Evolutionary conservation across 495 filamentous ascomycete species (phyloP), one percentile per base, ranked within the genome.

Genomic region (Letharia lupina): DNA sequence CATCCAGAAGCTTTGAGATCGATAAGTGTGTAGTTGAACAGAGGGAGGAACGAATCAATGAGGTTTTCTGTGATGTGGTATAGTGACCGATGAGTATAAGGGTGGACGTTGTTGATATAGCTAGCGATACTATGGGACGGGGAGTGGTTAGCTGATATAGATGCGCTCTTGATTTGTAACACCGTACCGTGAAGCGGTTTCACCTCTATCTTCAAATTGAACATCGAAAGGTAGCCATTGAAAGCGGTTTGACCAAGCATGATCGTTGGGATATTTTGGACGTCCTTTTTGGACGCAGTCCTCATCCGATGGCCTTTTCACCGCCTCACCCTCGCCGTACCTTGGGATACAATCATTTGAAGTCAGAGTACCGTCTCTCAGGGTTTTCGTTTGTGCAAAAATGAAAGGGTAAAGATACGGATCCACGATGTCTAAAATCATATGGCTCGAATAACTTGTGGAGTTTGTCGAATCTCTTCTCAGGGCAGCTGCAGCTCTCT

Each of bases 21-120:
- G 0, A 71, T 79, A 39, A 81, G 69, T 20, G 75, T 71, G 20
- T 72, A 60, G 44, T 79, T 75, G 73, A 76, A 81, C n/a, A 78
- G 73, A 0, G 75, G 77, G 45, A 78, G 70, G 7, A 81, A 60
- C 33, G 72, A 71, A 20, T 76, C 76, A 56, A 81, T 77, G 3
- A 77, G 47, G 10, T 76, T 68, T 62, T 85, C 80, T n/a, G 80
- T 75, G 33, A 76, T 52, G 4, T 59, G 54, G 67, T 81, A 80
- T n/a, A 79, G 61, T 2, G 73, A 57, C 23, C 64, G 59, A 45
- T 79, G 65, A 28, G 71, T 72, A 16, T 64, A 56, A 0, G 81
- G 83, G 64, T 80, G 82, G 45, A 80, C 75, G 65, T 79, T 79
- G 68, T 79, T 80, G 71, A 80, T 80, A 69, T 81, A 85, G 65